Evolutionary conservation across 2,329 filamentous ascomycete species (phyloP), one percentile per base, ranked within the genome.

Genomic region (Colletotrichum godetiae): DNA sequence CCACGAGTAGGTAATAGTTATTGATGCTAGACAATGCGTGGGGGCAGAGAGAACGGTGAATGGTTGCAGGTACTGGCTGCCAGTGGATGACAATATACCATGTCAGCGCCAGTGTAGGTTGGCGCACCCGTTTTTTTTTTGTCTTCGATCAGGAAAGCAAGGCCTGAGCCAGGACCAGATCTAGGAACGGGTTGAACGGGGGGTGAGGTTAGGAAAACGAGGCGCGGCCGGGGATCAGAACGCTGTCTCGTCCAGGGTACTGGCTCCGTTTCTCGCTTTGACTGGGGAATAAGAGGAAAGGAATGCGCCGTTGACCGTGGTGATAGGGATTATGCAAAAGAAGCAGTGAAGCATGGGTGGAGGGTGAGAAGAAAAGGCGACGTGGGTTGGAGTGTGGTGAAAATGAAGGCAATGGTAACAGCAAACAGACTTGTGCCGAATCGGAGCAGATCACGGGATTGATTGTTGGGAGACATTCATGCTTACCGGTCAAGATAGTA

Each of bases 61-160:
- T 71, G 72, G 63, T 59, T 53, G 59, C n/a, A 68, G 62, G 67
- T 53, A 62, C 68, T 55, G 4, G 67, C 63, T 49, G n/a, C 67
- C 33, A 24, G 60, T 49, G 71, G 71, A 71, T 66, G 60, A 56
- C 46, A 61, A 61, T 52, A 65, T 65, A 24, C 67, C 46, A 66
- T 66, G 67, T 71, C 67, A 61, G 67, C 60, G 56, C 60, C 61
- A 57, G 56, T 56, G 60, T 46, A 60, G 33, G 67, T 24, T 59
- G 63, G 15, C 37, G 22, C 37, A 66, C 60, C 61, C 56, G 68
- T 42, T 49, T 42, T 49, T 42, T 49, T 7, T n/a, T n/a, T 13
- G 67, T 24, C 67, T 56, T 35, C 59, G 49, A 56, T 33, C n/a
- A 27, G 46, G 42, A n/a, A 19, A 49, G 46, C 56, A 73, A 49